These are phyloP conservation scores for Lactarius pseudohatsudake DNA, from an alignment of 768 basidiomycete species.

Conservation along the genomic window DNA sequence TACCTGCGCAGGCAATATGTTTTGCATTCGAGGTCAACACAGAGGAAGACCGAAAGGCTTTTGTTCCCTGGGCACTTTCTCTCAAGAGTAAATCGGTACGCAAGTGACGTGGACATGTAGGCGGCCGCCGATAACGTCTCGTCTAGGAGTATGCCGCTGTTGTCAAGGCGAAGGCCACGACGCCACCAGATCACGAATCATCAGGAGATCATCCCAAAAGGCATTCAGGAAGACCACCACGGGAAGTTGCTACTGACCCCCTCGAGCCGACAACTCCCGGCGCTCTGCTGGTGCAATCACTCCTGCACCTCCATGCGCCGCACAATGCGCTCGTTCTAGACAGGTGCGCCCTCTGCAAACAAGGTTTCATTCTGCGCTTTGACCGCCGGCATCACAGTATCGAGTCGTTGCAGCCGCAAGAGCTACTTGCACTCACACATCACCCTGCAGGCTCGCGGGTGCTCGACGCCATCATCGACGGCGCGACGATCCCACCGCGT, in stretches of 20 bases:
- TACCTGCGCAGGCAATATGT: slow-evolving; percentile 32
- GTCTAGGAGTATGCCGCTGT: slow-evolving; percentile 32
- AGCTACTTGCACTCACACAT: slow-evolving; percentile 58
- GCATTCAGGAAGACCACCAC: slow-evolving; percentile 20
- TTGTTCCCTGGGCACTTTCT: slow-evolving; percentile 24
- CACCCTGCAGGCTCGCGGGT: slow-evolving; percentile 73
- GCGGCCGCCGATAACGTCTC: not conserved
- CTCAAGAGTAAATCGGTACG: slow-evolving; percentile 22
- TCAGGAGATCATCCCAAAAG: slow-evolving; percentile 30
- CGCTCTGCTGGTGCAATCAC: slow-evolving; percentile 78
- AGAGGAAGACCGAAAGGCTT: slow-evolving; percentile 23
- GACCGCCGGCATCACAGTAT: slow-evolving; percentile 45
- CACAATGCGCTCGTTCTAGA: slow-evolving; percentile 67
- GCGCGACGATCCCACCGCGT: slow-evolving; percentile 60
- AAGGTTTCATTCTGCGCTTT: slow-evolving; percentile 6
- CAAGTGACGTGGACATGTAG: not conserved
- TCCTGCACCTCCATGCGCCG: slow-evolving; percentile 67
- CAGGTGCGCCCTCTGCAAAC: slow-evolving; percentile 48
- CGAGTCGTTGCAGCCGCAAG: slow-evolving; percentile 52
- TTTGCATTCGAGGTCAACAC: slow-evolving; percentile 21
- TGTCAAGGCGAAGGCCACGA: slow-evolving; percentile 11
- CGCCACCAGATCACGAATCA: not conserved
- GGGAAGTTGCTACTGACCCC: slow-evolving; percentile 33
- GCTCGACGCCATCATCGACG: slow-evolving; percentile 74
- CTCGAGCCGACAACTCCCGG: slow-evolving; percentile 79